phyloP scores from a whole-genome alignment of 2,329 filamentous ascomycete species.

The Dactylellina parvicollis region DNA sequence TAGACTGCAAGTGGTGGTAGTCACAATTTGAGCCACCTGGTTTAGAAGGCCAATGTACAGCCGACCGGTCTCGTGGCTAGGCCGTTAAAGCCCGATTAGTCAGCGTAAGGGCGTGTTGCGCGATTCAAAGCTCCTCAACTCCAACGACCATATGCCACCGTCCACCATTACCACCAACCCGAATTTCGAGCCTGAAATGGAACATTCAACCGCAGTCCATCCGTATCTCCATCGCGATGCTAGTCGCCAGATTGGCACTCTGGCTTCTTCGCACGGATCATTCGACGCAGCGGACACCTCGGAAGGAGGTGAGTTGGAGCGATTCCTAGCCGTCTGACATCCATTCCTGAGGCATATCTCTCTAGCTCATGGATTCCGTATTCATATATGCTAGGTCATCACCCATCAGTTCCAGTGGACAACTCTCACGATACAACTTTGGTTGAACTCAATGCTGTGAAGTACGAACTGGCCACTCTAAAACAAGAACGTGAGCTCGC shows the following conservation, averaged over 20 bases:
- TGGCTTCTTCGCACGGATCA: neutral
- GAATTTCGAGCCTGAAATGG: neutral
- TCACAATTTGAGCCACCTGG: no score
- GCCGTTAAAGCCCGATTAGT: no score
- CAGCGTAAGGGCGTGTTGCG: neutral
- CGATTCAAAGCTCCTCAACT: neutral
- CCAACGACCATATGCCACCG: neutral
- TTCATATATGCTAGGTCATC: constrained; percentile 9
- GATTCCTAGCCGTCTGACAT: neutral
- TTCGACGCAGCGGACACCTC: constrained; percentile 2
- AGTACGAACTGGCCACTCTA: constrained; percentile 85
- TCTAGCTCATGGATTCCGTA: constrained; percentile 11
- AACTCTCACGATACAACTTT: constrained; percentile 36
- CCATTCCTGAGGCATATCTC: neutral
- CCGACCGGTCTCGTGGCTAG: no score
- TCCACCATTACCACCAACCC: no score
- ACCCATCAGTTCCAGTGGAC: constrained; percentile 4
- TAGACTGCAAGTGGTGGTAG: no score
- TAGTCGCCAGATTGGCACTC: neutral
- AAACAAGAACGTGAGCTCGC: constrained; percentile 88
- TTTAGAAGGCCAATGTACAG: no score
- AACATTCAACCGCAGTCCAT: neutral
- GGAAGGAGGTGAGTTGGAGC: constrained; percentile 31
- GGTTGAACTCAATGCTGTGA: constrained; percentile 80
- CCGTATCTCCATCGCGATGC: neutral